Percentiles rank a stretch among this genome's conserved stretches.
phyloP scores from a whole-genome alignment of 768 basidiomycete genomes.

The Suillus decipiens region DNA sequence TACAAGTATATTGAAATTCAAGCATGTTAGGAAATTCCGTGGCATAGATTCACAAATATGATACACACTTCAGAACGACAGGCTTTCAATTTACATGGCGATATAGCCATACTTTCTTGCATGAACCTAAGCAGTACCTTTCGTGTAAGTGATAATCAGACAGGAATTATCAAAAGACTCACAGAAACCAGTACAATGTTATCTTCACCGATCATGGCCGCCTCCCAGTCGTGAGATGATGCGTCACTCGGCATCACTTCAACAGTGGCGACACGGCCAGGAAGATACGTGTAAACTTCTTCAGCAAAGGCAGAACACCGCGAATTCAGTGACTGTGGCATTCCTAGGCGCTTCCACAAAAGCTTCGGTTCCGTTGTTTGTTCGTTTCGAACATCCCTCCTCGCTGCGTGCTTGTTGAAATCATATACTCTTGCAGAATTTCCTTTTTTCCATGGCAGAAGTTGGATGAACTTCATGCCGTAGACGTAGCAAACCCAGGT shows the following conservation, averaged over 20 bases:
- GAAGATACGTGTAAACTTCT: constrained; percentile 29
- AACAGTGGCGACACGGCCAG: constrained; percentile 28
- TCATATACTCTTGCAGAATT: constrained; percentile 31
- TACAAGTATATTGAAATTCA: background rate
- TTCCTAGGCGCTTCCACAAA: constrained; percentile 22
- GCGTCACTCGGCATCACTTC: constrained; percentile 3
- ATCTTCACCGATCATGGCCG: constrained; percentile 39
- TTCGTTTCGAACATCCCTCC: constrained; percentile 15
- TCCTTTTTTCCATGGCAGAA: constrained; percentile 23
- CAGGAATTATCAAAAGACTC: background rate
- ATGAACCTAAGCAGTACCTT: constrained; percentile 15
- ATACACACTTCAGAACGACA: background rate
- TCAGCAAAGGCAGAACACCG: constrained; percentile 21
- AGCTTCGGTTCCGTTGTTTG: constrained; percentile 11
- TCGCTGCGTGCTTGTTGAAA: constrained; percentile 32
- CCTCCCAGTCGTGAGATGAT: constrained; percentile 23
- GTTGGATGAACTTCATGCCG: constrained; percentile 35
- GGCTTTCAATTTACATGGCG: constrained; percentile 23
- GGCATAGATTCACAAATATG: background rate
- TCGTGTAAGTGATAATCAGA: background rate
- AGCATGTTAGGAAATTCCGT: background rate
- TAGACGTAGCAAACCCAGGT: constrained; percentile 39
- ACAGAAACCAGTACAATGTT: constrained; percentile 37
- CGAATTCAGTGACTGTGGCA: constrained; percentile 10
- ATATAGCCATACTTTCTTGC: constrained; percentile 26